Conservation (phyloP, 371 early-diverging fungal species). For the Thermomucor indicae-seudaticae region DNA sequence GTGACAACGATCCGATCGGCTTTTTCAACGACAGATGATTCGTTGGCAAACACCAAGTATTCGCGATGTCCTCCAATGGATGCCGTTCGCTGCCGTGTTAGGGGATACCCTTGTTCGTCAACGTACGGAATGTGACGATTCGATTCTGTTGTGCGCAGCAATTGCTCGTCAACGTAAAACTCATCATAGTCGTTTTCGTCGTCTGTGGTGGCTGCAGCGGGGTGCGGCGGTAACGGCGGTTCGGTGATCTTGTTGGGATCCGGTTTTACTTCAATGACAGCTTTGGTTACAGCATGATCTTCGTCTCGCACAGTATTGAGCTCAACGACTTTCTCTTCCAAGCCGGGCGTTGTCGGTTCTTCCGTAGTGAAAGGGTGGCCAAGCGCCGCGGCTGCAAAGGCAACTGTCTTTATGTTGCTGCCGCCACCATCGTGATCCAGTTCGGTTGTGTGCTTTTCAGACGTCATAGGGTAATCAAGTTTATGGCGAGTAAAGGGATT, state of each 20-base stretch:
- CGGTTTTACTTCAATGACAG: conserved; percentile 5
- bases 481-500: no score
- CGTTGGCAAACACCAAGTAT: conserved; percentile 11
- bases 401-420: no score
- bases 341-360: conserved; percentile 4
- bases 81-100: not conserved
- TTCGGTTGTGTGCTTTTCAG: no score
- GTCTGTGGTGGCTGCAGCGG: no score
- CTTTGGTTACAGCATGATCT: not conserved
- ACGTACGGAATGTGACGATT: conserved; percentile 23
- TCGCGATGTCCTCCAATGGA: no score
- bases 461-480: no score
- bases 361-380: conserved; percentile 14
- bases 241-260: conserved; percentile 9
- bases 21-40: conserved; percentile 3
- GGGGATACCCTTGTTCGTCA: conserved; percentile 14
- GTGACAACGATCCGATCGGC: conserved; percentile 12
- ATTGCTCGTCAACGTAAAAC: conserved; percentile 18
- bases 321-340: conserved; percentile 3
- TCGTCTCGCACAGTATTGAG: conserved; percentile 2
- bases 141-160: conserved; percentile 26
- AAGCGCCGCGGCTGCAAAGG: not conserved
- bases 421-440: no score
- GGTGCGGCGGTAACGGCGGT: not conserved
- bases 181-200: conserved; percentile 13